Percentiles rank a stretch among this genome's conserved stretches.
Evolutionary conservation across 2,329 filamentous ascomycete genomes (phyloP).

Genomic region (Didymellaceae sp.): DNA sequence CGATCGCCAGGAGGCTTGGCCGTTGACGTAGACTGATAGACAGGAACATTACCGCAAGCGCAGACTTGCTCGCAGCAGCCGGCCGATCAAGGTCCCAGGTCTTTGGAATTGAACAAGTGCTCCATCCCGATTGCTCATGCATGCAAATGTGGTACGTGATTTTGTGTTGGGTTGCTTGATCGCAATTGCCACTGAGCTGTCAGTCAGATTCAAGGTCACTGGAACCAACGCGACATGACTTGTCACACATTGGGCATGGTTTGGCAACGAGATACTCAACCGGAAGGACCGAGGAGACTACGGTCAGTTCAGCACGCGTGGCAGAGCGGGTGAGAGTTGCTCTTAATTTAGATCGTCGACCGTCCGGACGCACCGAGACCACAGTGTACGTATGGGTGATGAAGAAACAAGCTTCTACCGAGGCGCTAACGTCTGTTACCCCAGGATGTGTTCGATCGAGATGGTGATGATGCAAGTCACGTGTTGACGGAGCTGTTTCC

Average conservation of each 20-base stretch:
- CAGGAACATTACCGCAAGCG: slow-evolving; percentile 12
- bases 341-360: slow-evolving; percentile 1
- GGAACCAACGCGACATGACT: too few relatives aligned
- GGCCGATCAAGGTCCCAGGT: neutral
- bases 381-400: slow-evolving; percentile 5
- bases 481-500: neutral
- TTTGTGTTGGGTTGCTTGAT: neutral
- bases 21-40: slow-evolving; percentile 10
- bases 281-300: neutral
- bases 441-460: slow-evolving; percentile 9
- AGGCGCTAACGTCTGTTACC: slow-evolving; percentile 9
- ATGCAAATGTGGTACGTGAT: neutral
- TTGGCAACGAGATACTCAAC: too few relatives aligned
- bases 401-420: slow-evolving; percentile 4
- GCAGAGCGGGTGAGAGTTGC: slow-evolving; percentile 6
- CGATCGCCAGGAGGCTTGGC: slow-evolving; percentile 2
- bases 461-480: slow-evolving; percentile 14
- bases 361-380: neutral
- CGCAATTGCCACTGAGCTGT: neutral
- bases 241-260: too few relatives aligned
- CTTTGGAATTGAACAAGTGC: neutral
- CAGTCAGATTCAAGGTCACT: too few relatives aligned
- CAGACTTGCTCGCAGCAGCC: neutral
- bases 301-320: neutral
- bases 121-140: neutral